Evolutionary conservation across 257 asterid species (phyloP).

Genomic region (Petunia axillaris): DNA sequence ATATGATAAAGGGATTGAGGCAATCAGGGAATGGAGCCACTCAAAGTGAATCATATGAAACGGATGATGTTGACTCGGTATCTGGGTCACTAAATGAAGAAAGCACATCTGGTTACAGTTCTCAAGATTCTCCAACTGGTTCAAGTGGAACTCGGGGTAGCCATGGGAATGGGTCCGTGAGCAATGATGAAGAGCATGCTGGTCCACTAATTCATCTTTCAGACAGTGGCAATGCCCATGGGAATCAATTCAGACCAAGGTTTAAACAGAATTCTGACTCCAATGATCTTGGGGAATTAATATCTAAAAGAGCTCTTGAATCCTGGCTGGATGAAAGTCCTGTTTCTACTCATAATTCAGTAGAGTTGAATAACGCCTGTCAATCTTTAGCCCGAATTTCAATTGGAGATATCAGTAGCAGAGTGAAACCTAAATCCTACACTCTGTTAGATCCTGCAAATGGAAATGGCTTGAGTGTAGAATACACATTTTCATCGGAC

Average conservation of each 20-base stretch:
- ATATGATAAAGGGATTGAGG: constrained; percentile 34
- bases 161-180: constrained; percentile 47
- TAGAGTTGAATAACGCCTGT: constrained; percentile 46
- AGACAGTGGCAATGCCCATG: constrained; percentile 57
- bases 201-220: constrained; percentile 72
- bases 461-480: constrained; percentile 82
- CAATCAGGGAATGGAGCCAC: constrained; percentile 35
- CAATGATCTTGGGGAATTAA: constrained; percentile 64
- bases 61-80: constrained; percentile 56
- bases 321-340: constrained; percentile 92
- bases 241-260: constrained; percentile 39
- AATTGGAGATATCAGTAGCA: constrained; percentile 70
- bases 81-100: constrained; percentile 85
- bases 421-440: constrained; percentile 72
- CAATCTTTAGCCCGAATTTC: constrained; percentile 86
- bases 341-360: constrained; percentile 48
- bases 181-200: constrained; percentile 47
- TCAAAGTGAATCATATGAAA: constrained; percentile 52
- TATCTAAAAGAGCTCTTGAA: constrained; percentile 78
- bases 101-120: constrained; percentile 67
- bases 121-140: constrained; percentile 60
- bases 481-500: constrained; percentile 70
- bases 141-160: constrained; percentile 55
- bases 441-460: constrained; percentile 74
- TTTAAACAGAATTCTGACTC: constrained; percentile 44